Conservation (phyloP, 1,284 basidiomycete genomes). For the Ganoderma lingzhi region DNA sequence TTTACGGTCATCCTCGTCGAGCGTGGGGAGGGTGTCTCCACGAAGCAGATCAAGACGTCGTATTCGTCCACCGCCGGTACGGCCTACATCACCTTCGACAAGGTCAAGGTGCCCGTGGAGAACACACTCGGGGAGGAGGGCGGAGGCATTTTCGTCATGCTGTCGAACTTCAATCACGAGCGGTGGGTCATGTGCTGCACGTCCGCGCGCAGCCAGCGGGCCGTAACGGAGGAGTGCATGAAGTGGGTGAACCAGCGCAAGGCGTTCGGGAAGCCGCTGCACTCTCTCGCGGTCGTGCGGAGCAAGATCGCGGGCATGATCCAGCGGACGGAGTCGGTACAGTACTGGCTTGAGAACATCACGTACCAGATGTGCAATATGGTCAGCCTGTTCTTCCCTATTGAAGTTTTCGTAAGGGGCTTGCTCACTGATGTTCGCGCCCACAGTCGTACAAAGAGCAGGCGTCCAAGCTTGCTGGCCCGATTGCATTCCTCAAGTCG, state of each 20-base stretch:
- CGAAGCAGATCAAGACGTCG: conserved; percentile 86
- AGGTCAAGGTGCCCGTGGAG: conserved; percentile 86
- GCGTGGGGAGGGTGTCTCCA: conserved; percentile 81
- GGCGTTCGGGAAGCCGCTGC: conserved; percentile 87
- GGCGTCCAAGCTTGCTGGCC: conserved; percentile 50
- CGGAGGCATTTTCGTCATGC: conserved; percentile 83
- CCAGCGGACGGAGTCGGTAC: conserved; percentile 79
- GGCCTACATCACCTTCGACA: conserved; percentile 88
- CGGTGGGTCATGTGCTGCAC: conserved; percentile 76
- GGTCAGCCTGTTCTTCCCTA: conserved; percentile 45
- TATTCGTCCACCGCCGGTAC: conserved; percentile 85
- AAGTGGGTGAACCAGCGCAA: conserved; percentile 85
- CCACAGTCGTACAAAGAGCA: conserved; percentile 43
- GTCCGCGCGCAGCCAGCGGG: conserved; percentile 58
- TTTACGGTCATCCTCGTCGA: conserved; percentile 88
- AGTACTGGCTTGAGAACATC: conserved; percentile 90
- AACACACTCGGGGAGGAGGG: conserved; percentile 89
- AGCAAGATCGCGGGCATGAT: conserved; percentile 89
- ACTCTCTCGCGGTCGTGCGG: conserved; percentile 85
- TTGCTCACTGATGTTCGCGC: neutral
- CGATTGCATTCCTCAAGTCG: conserved; percentile 83
- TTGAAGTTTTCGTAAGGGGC: neutral
- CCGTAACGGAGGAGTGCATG: conserved; percentile 71
- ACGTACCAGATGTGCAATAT: conserved; percentile 95
- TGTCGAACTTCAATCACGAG: conserved; percentile 76